Evolutionary conservation across 257 asterid species (phyloP), one percentile per base, ranked within the genome.

Genomic region (Fraxinus pennsylvanica): DNA sequence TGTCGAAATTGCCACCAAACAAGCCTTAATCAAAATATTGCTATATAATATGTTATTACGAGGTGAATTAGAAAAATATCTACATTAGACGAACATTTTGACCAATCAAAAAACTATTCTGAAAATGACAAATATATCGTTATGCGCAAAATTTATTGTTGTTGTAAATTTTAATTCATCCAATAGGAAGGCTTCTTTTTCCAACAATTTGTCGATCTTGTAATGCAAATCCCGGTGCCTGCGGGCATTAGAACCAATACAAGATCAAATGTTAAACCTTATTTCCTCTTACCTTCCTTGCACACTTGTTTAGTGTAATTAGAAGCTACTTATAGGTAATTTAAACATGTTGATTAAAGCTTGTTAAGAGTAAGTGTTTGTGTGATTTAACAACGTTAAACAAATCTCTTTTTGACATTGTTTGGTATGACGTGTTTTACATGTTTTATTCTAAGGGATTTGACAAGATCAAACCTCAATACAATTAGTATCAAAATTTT

Each of bases 181-280:
- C 78, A 69, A 73, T 76, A 74, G 78, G 85, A 27, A 75, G 90
- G 92, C 87, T 88, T 85, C 86, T 68, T 85, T 87, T 82, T 68
- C 88, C 87, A 76, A 87, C 74, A 79, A 78, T 22, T 81, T 78
- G 74, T 77, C 43, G 80, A 67, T 65, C 65, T 73, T 81, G 79
- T 61, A 70, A 43, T 83, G 68, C 89, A 82, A 74, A 85, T 85
- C 89, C 88, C 89, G 66, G 4, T 83, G 87, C 84, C 47, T 74
- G 43, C 88, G 86, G 84, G 73, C 47, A 32, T 75, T 39, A 47
- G 73, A 12, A 74, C 52, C 14, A 57, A 38, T 39, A 50, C 70
- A 39, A 38, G 57, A 70, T 79, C 52, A 85, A 85, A 65, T 82
- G 72, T 80, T 72, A 67, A 63, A 68, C 32, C 71, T 78, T 33